These are phyloP conservation scores for Dalbergia cochinchinensis DNA, from an alignment of 306 rosid genomes.

Conservation along the genomic window DNA sequence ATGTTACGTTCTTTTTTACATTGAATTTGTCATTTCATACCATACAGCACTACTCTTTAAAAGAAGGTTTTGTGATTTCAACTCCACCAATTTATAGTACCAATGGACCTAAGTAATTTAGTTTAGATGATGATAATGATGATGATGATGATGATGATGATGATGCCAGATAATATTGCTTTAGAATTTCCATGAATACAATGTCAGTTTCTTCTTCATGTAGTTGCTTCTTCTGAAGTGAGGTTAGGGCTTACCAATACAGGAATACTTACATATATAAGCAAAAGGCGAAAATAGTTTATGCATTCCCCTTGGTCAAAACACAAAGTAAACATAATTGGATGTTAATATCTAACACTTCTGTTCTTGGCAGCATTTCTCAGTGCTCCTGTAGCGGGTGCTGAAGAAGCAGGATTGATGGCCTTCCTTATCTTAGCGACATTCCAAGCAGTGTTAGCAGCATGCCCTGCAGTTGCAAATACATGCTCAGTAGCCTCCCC, in stretches of 20 bases:
- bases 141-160: no score
- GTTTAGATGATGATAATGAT: no score
- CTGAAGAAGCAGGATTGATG: conserved; percentile 82
- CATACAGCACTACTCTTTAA: no score
- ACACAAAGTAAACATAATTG: conserved; percentile 15
- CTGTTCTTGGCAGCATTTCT: conserved; percentile 58
- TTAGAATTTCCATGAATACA: background rate
- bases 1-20: no score
- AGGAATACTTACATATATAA: background rate
- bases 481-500: conserved; percentile 85
- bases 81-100: no score
- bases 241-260: background rate
- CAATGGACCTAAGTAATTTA: no score
- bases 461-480: conserved; percentile 85
- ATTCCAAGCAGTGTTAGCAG: conserved; percentile 84
- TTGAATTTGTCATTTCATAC: no score
- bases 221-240: background rate
- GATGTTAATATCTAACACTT: conserved; percentile 26
- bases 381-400: conserved; percentile 57
- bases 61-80: no score
- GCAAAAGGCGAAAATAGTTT: background rate
- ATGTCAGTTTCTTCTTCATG: background rate
- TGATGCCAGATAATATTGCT: background rate
- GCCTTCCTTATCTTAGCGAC: conserved; percentile 79
- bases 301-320: conserved; percentile 16